Base-by-base conservation (phyloP, 2,329 filamentous ascomycete species). In the Cadophora luteo-olivacea region DNA sequence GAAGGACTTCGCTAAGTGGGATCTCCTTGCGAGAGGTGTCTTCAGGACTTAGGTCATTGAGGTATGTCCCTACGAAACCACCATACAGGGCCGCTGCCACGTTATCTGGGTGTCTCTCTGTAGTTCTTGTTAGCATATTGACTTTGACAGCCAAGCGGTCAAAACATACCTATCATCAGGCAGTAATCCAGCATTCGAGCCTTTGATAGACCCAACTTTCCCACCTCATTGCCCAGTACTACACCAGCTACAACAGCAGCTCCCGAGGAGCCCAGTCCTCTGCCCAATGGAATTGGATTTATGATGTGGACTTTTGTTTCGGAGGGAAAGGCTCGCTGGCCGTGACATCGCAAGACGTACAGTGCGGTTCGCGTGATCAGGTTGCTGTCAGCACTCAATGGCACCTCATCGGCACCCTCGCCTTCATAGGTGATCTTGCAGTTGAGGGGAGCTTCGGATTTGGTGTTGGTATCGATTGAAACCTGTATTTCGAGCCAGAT, bases 201-300 rank as follows among this genome's bases (percentile, higher is more conserved):
- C 76, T 92, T 90, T 68, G 88, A 89, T 71, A 99, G 83, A 51
- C 90, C 85, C 70, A 99, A 85, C 38, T 91, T 86, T 48, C 94
- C 95, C 58, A 96, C 92, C 79, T 97, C 91, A 82, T 96, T 97
- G 51, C 91, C 96, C 57, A 99, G 85, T 80, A 94, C 88, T n/a
- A 97, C 95, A 72, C 96, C 96, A 0, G 94, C 96, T 7, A 98
- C 96, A 22, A 98, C 95, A 9, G 96, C 96, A 4, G 96, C 94
- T 36, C 95, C 96, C 0, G 94, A 97, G 52, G 94, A 97, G n/a
- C 96, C 96, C 73, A 99, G 84, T 11, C 96, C 96, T 68, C 96
- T 88, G 64, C 96, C 94, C 8, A 99, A 85, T 2, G 96, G 96
- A 74, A 99, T 98, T 1, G 93, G 93, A 82, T 98, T 98, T 81